phyloP scores from a whole-genome alignment of 2,329 filamentous ascomycete species.

The Pestalotiopsis sp. region DNA sequence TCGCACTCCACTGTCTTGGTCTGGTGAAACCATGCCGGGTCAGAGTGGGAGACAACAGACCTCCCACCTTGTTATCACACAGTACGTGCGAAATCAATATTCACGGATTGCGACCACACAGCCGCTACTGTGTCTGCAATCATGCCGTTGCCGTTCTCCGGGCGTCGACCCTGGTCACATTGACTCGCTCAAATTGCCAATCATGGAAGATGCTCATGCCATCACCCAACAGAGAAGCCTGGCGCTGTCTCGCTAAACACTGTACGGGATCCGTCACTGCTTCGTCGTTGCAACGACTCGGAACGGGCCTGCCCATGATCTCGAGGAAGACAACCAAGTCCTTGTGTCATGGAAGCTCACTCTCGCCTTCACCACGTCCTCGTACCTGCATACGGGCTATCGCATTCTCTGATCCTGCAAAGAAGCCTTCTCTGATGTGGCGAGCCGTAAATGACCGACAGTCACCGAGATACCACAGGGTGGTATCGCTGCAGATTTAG shows the following conservation, averaged over 20 bases:
- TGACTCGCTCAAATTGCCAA: background rate
- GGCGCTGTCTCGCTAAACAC: background rate
- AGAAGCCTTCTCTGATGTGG: background rate
- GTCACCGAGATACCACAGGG: background rate
- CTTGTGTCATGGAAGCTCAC: background rate
- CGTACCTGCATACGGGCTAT: slow-evolving; percentile 1
- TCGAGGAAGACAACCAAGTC: background rate
- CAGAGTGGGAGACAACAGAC: background rate
- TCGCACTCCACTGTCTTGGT: slow-evolving; percentile 7
- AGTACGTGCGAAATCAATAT: too few relatives aligned
- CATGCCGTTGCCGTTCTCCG: background rate
- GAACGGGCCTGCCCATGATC: slow-evolving; percentile 1
- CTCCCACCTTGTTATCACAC: background rate
- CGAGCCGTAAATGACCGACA: background rate
- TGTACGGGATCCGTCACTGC: background rate
- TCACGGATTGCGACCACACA: too few relatives aligned
- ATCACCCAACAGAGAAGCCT: background rate
- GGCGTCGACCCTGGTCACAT: background rate
- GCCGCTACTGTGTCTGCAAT: background rate
- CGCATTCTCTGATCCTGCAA: background rate
- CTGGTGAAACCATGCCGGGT: background rate
- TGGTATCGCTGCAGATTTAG: background rate
- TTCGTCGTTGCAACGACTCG: background rate
- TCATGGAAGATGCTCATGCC: background rate
- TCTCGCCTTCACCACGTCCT: background rate